A percentile compares a stretch with the other conserved stretches of the same genome.
Evolutionary conservation across 1,139 yeast genomes (phyloP).

Genomic region (Zygoascus meyerae): DNA sequence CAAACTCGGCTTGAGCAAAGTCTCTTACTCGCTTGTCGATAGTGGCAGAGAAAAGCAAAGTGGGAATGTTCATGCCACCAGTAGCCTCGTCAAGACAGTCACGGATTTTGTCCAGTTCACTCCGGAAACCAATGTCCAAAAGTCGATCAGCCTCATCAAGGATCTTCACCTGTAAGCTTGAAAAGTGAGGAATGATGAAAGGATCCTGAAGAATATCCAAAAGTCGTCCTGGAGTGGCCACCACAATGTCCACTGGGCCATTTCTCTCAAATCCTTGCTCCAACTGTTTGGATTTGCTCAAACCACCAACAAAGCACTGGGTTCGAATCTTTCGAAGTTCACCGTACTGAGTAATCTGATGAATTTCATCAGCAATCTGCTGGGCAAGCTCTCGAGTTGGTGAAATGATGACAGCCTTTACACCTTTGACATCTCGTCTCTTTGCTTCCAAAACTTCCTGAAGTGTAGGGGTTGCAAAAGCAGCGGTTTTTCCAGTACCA

Average conservation of each 20-base stretch:
- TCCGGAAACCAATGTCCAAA: constrained; percentile 70
- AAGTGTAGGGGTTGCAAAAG: constrained; percentile 75
- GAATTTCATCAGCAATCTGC: constrained; percentile 68
- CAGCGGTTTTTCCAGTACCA: constrained; percentile 92
- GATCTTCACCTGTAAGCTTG: constrained; percentile 55
- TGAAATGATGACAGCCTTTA: constrained; percentile 60
- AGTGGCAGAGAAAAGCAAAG: constrained; percentile 84
- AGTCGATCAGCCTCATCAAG: constrained; percentile 88
- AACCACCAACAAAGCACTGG: constrained; percentile 48
- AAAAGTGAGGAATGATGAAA: constrained; percentile 45
- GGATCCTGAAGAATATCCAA: constrained; percentile 48
- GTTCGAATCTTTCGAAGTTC: constrained; percentile 34
- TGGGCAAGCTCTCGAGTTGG: constrained; percentile 92
- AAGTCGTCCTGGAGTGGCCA: constrained; percentile 90
- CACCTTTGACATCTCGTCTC: constrained; percentile 31
- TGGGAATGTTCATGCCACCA: constrained; percentile 43
- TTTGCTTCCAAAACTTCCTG: constrained; percentile 45
- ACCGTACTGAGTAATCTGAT: constrained; percentile 34
- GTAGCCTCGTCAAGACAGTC: constrained; percentile 35
- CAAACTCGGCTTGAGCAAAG: constrained; percentile 63
- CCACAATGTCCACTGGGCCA: constrained; percentile 48
- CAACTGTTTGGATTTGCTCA: constrained; percentile 38
- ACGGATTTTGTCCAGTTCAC: constrained; percentile 53
- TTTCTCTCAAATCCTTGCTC: constrained; percentile 28
- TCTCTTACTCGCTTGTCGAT: constrained; percentile 59